A percentile compares a stretch with the other conserved stretches of the same genome.
Evolutionary conservation across 2,329 filamentous ascomycete species (phyloP).

Genomic region (Didymosphaeria variabile): DNA sequence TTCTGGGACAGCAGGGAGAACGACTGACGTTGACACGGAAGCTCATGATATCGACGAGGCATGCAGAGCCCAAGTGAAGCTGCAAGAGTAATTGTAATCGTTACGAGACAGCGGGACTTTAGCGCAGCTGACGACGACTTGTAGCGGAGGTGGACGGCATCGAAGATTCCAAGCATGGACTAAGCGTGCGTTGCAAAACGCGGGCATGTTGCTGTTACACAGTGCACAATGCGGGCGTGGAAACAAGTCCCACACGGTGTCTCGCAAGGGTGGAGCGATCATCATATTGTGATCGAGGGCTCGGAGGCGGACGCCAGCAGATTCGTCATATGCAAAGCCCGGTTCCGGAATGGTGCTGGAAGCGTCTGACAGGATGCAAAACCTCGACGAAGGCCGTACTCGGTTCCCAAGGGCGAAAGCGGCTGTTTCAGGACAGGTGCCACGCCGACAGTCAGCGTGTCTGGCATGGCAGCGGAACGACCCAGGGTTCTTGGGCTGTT

Average conservation of each 20-base stretch:
- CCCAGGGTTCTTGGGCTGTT: not conserved
- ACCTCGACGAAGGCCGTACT: conserved; percentile 11
- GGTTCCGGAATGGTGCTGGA: not conserved
- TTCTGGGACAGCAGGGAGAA: not conserved
- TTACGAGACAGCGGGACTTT: conserved; percentile 9
- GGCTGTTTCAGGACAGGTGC: conserved; percentile 11
- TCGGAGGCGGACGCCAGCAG: not conserved
- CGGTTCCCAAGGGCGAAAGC: conserved; percentile 8
- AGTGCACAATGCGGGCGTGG: not conserved
- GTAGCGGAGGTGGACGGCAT: conserved; percentile 9
- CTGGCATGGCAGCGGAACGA: not conserved
- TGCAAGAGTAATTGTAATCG: conserved; percentile 8
- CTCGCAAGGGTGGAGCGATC: conserved; percentile 10
- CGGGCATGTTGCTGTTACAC: not conserved
- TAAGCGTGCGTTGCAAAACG: conserved; percentile 3
- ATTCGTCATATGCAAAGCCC: not conserved
- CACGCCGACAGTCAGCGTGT: not conserved
- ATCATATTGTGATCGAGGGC: not conserved
- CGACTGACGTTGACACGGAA: not conserved
- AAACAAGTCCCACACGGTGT: conserved; percentile 6
- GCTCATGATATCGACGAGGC: not conserved
- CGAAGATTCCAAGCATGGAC: not conserved
- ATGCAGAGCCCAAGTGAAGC: not conserved
- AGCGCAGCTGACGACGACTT: conserved; percentile 17
- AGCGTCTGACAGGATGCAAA: conserved; percentile 7